Conservation (phyloP, 805 yeast genomes). For the Candida ortonii region DNA sequence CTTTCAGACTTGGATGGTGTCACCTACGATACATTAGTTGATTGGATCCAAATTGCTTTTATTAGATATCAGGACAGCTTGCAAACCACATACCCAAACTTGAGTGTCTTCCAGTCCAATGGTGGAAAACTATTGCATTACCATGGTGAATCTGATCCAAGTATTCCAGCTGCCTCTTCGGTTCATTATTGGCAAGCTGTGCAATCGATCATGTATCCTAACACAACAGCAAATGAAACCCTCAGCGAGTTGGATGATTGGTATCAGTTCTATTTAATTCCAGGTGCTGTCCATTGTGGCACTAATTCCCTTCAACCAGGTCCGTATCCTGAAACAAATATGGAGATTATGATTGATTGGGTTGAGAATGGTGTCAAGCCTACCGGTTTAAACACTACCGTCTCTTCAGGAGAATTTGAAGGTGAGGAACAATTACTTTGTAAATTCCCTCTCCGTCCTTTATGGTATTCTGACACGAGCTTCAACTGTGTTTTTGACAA, state of each 20-base stretch:
- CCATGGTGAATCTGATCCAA: constrained; percentile 11
- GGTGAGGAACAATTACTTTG: constrained; percentile 8
- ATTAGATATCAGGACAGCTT: constrained; percentile 7
- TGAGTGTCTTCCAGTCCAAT: constrained; percentile 1
- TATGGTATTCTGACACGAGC: constrained; percentile 1
- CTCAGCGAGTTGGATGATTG: constrained; percentile 3
- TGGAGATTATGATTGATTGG: constrained; percentile 10
- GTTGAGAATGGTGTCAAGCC: constrained; percentile 8
- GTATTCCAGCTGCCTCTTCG: constrained; percentile 9
- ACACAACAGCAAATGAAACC: constrained; percentile 1
- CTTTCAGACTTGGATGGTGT: constrained; percentile 4
- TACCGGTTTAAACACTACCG: constrained; percentile 7
- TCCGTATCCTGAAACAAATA: constrained; percentile 6
- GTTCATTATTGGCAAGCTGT: constrained; percentile 8
- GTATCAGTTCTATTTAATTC: constrained; percentile 9
- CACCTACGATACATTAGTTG: constrained; percentile 10
- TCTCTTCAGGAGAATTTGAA: constrained; percentile 1
- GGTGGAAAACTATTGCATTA: constrained; percentile 10
- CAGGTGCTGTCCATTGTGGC: constrained; percentile 10
- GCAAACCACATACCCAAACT: constrained; percentile 7
- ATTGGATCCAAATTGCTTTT: constrained; percentile 8
- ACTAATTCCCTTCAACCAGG: constrained; percentile 7
- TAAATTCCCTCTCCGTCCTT: constrained; percentile 8
- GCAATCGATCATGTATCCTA: constrained; percentile 3
- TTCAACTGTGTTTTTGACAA: constrained; percentile 7